A percentile compares a stretch with the other conserved stretches of the same genome.
phyloP scores from a whole-genome alignment of 2,329 filamentous ascomycete species.

The Colletotrichum filicis region DNA sequence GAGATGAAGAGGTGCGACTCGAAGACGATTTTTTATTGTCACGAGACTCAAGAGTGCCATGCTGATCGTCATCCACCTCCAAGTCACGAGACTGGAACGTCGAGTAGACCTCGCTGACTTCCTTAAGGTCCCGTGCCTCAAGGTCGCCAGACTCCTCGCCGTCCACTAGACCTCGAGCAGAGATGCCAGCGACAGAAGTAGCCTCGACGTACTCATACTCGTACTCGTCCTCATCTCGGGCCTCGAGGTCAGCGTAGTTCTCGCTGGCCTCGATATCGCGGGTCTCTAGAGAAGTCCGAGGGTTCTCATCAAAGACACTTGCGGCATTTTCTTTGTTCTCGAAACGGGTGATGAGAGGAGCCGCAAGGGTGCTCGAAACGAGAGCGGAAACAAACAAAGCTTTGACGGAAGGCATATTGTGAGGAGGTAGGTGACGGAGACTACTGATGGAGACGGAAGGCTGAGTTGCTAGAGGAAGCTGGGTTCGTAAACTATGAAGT shows the following conservation, averaged over 20 bases:
- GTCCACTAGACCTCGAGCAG: background rate
- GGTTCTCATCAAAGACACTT: background rate
- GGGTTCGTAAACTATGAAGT: background rate
- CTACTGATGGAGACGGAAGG: background rate
- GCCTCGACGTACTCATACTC: background rate
- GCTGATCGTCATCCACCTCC: background rate
- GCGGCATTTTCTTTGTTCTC: background rate
- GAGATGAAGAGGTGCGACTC: background rate
- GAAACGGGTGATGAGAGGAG: background rate
- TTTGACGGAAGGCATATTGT: constrained; percentile 5
- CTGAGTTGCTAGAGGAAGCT: background rate
- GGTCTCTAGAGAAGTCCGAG: background rate
- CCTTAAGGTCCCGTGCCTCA: background rate
- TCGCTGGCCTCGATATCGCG: background rate
- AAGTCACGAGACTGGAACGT: background rate
- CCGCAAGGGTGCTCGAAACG: background rate
- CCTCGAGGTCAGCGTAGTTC: background rate
- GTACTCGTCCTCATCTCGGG: background rate
- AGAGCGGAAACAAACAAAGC: background rate
- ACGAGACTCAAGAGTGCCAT: background rate
- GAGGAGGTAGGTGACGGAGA: background rate
- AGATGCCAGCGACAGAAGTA: background rate
- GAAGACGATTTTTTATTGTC: background rate
- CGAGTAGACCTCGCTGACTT: background rate
- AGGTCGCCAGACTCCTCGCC: background rate